Evolutionary conservation across 1,284 basidiomycete genomes (phyloP).

Genomic region (Cryptococcus sp.): DNA sequence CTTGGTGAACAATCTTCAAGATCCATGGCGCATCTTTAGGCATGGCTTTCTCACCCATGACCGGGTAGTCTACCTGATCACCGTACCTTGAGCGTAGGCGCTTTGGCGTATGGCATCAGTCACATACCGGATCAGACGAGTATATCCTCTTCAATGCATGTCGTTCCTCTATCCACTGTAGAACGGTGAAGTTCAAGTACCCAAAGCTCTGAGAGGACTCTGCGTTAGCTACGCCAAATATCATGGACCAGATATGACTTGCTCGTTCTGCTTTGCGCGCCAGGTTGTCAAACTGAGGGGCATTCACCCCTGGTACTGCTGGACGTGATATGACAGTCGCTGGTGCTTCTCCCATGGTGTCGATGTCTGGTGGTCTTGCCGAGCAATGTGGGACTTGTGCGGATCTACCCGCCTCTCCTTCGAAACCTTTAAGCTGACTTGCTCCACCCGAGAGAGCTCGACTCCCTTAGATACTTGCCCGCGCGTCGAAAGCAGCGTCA

Average conservation of each 20-base stretch:
- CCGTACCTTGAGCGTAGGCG: no score
- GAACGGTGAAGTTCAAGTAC: conserved; percentile 5
- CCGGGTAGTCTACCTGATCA: conserved; percentile 5
- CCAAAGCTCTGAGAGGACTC: conserved; percentile 1
- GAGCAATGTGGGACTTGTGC: no score
- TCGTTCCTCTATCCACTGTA: conserved; percentile 6
- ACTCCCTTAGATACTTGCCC: no score
- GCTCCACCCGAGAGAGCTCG: no score
- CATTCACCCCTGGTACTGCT: conserved; percentile 6
- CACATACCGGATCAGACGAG: conserved; percentile 7
- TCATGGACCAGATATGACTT: no score
- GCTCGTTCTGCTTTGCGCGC: conserved; percentile 1
- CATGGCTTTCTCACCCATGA: conserved; percentile 9
- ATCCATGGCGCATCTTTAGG: conserved; percentile 7
- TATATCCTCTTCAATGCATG: conserved; percentile 7
- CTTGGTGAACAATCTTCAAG: not conserved
- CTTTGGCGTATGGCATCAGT: no score
- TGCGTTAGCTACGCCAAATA: no score
- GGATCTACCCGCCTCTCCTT: no score
- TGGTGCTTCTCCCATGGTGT: conserved; percentile 2
- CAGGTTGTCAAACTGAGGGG: conserved; percentile 6
- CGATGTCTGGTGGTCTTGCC: not conserved
- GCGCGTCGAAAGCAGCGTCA: no score
- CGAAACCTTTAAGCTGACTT: no score
- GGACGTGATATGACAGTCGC: conserved; percentile 6